A percentile compares a stretch with the other conserved stretches of the same genome.
Conservation (phyloP, 768 basidiomycete species). For the Lyophyllum shimeji region DNA sequence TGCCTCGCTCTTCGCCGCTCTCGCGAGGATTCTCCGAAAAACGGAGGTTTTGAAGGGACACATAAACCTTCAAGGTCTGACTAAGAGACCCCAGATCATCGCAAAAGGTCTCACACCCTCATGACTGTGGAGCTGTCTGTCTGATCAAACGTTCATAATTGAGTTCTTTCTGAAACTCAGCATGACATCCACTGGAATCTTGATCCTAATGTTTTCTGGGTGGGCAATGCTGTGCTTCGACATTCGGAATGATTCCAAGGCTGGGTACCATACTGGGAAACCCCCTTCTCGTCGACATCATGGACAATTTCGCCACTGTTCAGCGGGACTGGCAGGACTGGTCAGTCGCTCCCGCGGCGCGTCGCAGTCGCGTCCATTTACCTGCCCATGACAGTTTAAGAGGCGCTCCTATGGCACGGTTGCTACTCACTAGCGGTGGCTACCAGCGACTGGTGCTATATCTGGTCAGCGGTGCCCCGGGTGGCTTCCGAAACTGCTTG, state of each 20-base stretch:
- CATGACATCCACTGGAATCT: neutral
- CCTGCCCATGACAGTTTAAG: neutral
- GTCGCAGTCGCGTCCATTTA: neutral
- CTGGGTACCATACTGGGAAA: too few relatives aligned
- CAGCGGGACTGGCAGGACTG: neutral
- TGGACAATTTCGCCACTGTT: neutral
- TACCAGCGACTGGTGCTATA: neutral
- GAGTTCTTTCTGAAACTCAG: neutral
- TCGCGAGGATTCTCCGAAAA: neutral
- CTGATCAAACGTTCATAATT: slow-evolving; percentile 15
- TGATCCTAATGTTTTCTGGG: neutral
- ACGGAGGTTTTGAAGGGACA: neutral
- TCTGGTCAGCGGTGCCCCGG: too few relatives aligned
- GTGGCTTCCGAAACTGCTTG: neutral
- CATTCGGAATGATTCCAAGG: neutral
- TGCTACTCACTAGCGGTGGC: neutral
- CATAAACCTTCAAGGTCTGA: neutral
- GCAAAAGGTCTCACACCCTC: slow-evolving; percentile 26
- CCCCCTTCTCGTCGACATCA: neutral
- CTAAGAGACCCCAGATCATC: slow-evolving; percentile 5
- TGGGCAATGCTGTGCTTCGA: neutral
- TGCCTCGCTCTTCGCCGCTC: too few relatives aligned
- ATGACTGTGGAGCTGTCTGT: slow-evolving; percentile 35
- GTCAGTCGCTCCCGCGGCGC: neutral
- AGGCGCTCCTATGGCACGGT: neutral